These are phyloP conservation scores for Microglena sp. DNA, from an alignment of 139 green algal species.

Conservation along the genomic window DNA sequence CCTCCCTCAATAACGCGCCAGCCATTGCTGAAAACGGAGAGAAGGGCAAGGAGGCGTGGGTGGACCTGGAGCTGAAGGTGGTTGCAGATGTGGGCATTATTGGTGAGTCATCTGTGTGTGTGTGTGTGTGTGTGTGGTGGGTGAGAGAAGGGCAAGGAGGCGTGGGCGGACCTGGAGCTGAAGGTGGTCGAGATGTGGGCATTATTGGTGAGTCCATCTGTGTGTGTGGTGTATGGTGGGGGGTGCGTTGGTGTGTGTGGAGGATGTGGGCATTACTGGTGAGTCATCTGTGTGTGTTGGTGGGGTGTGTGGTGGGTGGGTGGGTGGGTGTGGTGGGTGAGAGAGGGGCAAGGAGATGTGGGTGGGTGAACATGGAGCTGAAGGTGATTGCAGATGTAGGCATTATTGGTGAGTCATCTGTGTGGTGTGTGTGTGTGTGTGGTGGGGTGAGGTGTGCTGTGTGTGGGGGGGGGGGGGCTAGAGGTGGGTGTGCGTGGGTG, in stretches of 20 bases:
- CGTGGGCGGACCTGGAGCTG: slow-evolving; percentile 87
- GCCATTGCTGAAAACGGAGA: slow-evolving; percentile 62
- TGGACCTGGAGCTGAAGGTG: slow-evolving; percentile 84
- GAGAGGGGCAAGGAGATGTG: slow-evolving; percentile 46
- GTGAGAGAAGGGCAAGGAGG: slow-evolving; percentile 35
- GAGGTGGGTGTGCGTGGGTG: slow-evolving; percentile 58
- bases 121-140: no score
- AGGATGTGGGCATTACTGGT: slow-evolving; percentile 16
- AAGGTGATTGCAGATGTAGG: slow-evolving; percentile 89
- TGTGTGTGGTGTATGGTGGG: no score
- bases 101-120: no score
- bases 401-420: slow-evolving; percentile 90
- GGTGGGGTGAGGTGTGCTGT: no score
- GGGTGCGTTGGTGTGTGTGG: no score
- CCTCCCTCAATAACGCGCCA: slow-evolving; percentile 67
- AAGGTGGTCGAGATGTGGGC: slow-evolving; percentile 85
- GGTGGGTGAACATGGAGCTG: slow-evolving; percentile 23
- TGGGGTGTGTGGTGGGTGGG: neutral
- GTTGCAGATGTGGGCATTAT: slow-evolving; percentile 94
- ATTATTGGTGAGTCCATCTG: slow-evolving; percentile 91
- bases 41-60: slow-evolving; percentile 45
- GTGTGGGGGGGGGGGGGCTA: no score
- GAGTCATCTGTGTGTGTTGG: neutral
- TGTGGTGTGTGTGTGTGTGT: no score
- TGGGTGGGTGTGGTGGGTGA: no score